A percentile compares a stretch with the other conserved stretches of the same genome.
phyloP scores from a whole-genome alignment of 179 eudicot species.

The Sideroxylon spinosum region DNA sequence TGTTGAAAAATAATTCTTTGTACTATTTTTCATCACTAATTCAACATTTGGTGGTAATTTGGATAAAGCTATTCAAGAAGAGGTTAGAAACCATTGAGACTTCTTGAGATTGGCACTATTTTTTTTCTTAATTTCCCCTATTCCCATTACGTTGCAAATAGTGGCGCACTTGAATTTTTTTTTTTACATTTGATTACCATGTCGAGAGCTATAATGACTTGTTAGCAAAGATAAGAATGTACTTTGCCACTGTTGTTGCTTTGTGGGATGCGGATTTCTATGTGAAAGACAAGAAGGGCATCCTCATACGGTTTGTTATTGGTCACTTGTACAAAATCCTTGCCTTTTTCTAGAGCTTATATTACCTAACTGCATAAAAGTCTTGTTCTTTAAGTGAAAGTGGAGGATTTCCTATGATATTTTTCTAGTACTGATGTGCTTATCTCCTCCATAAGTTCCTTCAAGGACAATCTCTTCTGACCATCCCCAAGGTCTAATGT shows the following conservation, averaged over 20 bases:
- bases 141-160: too few species aligned
- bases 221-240: slow-evolving; percentile 42
- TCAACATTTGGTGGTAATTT: slow-evolving; percentile 20
- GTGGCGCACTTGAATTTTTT: not conserved
- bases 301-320: slow-evolving; percentile 20
- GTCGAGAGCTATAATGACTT: slow-evolving; percentile 46
- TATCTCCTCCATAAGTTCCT: not conserved
- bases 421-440: not conserved
- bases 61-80: too few species aligned
- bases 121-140: too few species aligned
- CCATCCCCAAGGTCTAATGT: not conserved
- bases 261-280: slow-evolving; percentile 50
- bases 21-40: slow-evolving; percentile 11
- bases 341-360: not conserved
- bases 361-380: not conserved
- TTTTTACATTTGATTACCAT: slow-evolving; percentile 38
- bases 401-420: not conserved
- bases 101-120: too few species aligned
- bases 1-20: not conserved
- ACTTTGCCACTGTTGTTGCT: slow-evolving; percentile 40
- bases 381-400: not conserved
- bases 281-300: slow-evolving; percentile 31
- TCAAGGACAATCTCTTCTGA: not conserved
- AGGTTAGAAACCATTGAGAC: too few species aligned
- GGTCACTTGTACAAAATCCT: slow-evolving; percentile 12